These are phyloP conservation scores for Fusarium keratoplasticum DNA, from an alignment of 2,329 filamentous ascomycete species.

Conservation along the genomic window DNA sequence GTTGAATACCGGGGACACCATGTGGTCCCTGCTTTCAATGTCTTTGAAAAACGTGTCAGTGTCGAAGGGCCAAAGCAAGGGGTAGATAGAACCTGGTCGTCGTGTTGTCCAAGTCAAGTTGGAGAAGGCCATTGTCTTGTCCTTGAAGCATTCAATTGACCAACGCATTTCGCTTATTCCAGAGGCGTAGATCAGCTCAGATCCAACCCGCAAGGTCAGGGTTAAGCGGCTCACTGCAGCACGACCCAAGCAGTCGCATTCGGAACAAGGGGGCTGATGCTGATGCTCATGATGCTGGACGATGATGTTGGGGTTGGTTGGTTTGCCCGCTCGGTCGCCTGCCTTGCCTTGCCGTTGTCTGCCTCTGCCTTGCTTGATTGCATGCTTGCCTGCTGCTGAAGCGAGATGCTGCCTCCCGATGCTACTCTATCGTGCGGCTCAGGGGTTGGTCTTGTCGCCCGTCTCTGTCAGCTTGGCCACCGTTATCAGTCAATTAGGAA, in stretches of 20 bases:
- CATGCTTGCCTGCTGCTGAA: slow-evolving; percentile 32
- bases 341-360: background rate
- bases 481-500: slow-evolving; percentile 17
- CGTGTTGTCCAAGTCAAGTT: background rate
- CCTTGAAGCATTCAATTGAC: slow-evolving; percentile 13
- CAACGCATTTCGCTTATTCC: slow-evolving; percentile 11
- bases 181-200: slow-evolving; percentile 7
- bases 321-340: background rate
- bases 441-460: slow-evolving; percentile 23
- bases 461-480: slow-evolving; percentile 15
- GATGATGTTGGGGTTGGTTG: slow-evolving; percentile 7
- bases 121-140: background rate
- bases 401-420: slow-evolving; percentile 25
- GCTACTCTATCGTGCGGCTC: slow-evolving; percentile 24
- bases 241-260: slow-evolving; percentile 2
- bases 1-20: slow-evolving; percentile 21
- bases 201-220: slow-evolving; percentile 12
- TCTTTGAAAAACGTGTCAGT: slow-evolving; percentile 34
- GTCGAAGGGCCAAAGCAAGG: slow-evolving; percentile 23
- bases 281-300: slow-evolving; percentile 12
- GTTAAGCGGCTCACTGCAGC: slow-evolving; percentile 12
- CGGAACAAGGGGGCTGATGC: slow-evolving; percentile 17
- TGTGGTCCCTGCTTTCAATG: slow-evolving; percentile 29
- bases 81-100: slow-evolving; percentile 1
- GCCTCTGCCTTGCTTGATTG: background rate